Evolutionary conservation across 148 eudicot species (phyloP), one percentile per base, ranked within the genome.

Genomic region (Spergularia bocconei): DNA sequence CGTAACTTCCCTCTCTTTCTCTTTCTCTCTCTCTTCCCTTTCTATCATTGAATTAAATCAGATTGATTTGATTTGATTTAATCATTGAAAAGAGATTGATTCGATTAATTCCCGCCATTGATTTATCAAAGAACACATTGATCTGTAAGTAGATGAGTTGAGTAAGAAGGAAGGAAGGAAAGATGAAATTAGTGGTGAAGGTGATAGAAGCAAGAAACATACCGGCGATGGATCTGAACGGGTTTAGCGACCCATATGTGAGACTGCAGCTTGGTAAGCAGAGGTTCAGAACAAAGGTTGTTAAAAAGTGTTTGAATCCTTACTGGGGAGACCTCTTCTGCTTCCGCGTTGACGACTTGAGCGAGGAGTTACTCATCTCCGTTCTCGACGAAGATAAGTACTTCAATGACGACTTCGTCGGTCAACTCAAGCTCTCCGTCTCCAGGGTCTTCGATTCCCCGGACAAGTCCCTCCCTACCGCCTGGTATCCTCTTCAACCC

Each of bases 351-450:
- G 99, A 95, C 51, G 99, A 95, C 76, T 87, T 95, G 73, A 87
- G 87, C 55, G 97, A 92, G 23, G 91, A 89, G 71, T 91, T 95
- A 10, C 65, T 86, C 1, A 79, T 92, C n/a, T 86, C 82, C 78
- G 97, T 95, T 13, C 74, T 92, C 75, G 96, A 95, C 84, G 99
- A 95, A 81, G 99, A 95, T 63, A 95, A 88, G 83, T 95, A 83
- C 74, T 85, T 87, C 71, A 84, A 85, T 60, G 97, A 95, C 79
- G 99, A 95, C 82, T 92, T 92, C 78, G 78, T 95, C 63, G 99
- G 99, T 20, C 87, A 83, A 41, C 78, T 92, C 63, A 90, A 85
- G 67, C 79, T 95, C 12, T 89, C 97, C 0, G 74, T 95, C 65
- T 85, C 84, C 58, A 80, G 64, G 4, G 89, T 95, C 77, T 95